A percentile compares a stretch with the other conserved stretches of the same genome.
These are phyloP conservation scores for Yamadazyma buinensis DNA, from an alignment of 1,139 yeast species.

Conservation along the genomic window DNA sequence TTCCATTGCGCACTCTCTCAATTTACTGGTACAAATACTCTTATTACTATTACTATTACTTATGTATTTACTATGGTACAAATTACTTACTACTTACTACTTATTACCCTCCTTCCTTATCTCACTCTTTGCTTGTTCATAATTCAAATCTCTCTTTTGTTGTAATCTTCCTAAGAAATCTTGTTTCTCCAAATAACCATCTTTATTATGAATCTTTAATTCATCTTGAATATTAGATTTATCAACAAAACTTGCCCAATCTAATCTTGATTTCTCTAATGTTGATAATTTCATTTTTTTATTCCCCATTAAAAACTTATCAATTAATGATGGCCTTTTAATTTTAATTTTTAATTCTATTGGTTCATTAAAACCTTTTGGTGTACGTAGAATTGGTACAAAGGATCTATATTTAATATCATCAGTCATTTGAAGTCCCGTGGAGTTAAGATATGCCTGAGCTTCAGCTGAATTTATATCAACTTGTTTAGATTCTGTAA, in stretches of 20 bases:
- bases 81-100: too few species aligned
- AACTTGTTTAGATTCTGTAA: constrained; percentile 75
- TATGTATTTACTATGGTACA: too few species aligned
- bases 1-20: constrained; percentile 2
- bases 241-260: constrained; percentile 96
- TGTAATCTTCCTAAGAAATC: constrained; percentile 83
- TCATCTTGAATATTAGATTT: constrained; percentile 81
- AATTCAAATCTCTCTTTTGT: constrained; percentile 57
- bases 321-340: constrained; percentile 75
- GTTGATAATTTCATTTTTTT: constrained; percentile 73
- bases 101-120: too few species aligned
- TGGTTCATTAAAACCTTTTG: constrained; percentile 30
- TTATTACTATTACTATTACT: too few species aligned
- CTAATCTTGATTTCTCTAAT: constrained; percentile 85
- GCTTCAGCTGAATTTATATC: constrained; percentile 82
- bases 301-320: constrained; percentile 44
- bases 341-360: constrained; percentile 36
- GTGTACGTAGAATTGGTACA: constrained; percentile 35
- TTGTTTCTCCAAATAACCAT: constrained; percentile 87
- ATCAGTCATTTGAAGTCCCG: constrained; percentile 16
- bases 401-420: constrained; percentile 20
- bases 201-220: constrained; percentile 68
- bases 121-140: constrained; percentile 55
- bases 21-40: too few species aligned
- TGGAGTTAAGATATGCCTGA: constrained; percentile 66